Percentiles rank a stretch among this genome's conserved stretches.
phyloP scores from a whole-genome alignment of 768 basidiomycete species.

The Lactifluus subvellereus region DNA sequence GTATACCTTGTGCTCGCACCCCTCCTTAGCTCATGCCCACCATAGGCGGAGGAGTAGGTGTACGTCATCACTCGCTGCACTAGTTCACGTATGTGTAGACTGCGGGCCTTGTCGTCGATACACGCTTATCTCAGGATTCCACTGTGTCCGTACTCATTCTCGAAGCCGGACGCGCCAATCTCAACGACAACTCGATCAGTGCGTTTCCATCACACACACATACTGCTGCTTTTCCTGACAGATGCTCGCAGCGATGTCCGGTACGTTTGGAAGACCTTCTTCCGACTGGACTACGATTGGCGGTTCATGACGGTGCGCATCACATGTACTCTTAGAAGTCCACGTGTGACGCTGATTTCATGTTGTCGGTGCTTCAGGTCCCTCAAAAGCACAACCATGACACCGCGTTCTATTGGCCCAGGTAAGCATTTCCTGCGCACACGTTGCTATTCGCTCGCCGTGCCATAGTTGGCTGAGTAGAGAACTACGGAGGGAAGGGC shows the following conservation, averaged over 20 bases:
- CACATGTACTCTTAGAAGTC: neutral
- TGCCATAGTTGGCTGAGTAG: neutral
- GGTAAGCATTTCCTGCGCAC: neutral
- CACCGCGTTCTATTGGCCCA: slow-evolving; percentile 16
- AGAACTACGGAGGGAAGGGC: slow-evolving; percentile 19
- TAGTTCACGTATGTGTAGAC: neutral
- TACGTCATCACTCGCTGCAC: neutral
- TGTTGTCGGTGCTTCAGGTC: neutral
- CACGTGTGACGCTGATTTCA: too few species aligned
- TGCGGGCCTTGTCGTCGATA: slow-evolving; percentile 26
- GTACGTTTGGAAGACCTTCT: slow-evolving; percentile 20
- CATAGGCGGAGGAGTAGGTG: slow-evolving; percentile 7
- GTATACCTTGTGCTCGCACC: neutral
- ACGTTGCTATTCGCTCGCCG: too few species aligned
- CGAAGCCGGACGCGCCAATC: slow-evolving; percentile 27
- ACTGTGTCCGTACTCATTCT: slow-evolving; percentile 25
- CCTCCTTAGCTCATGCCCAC: neutral
- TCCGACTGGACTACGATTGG: slow-evolving; percentile 24
- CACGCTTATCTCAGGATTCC: slow-evolving; percentile 27
- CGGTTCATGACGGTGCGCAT: slow-evolving; percentile 20
- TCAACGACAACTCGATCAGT: slow-evolving; percentile 20
- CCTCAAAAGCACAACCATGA: slow-evolving; percentile 21
- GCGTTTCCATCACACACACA: neutral
- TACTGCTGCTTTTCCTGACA: neutral
- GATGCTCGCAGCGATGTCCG: slow-evolving; percentile 4